phyloP scores from a whole-genome alignment of 2,329 filamentous ascomycete genomes.

The Aulographum hederae region DNA sequence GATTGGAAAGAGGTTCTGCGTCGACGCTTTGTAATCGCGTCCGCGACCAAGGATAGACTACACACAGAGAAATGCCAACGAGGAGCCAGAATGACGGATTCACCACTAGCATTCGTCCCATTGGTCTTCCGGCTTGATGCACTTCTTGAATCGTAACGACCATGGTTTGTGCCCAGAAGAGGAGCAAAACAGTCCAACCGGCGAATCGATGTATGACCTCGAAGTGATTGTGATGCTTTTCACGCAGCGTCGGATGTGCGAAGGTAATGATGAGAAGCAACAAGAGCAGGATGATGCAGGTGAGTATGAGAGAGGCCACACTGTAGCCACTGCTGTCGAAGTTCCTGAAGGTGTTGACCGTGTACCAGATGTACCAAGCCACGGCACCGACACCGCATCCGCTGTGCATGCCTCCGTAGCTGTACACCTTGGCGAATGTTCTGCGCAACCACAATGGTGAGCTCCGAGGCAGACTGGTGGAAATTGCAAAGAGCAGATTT shows the following conservation, averaged over 20 bases:
- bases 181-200: conserved; percentile 47
- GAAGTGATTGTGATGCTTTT: conserved; percentile 47
- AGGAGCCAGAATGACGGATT: conserved; percentile 49
- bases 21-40: conserved; percentile 45
- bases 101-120: conserved; percentile 17
- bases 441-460: conserved; percentile 11
- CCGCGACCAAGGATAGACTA: conserved; percentile 52
- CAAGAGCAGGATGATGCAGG: conserved; percentile 39
- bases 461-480: conserved; percentile 9
- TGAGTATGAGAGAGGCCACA: conserved; percentile 20
- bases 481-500: conserved; percentile 12
- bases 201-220: conserved; percentile 54
- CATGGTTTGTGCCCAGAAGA: conserved; percentile 48
- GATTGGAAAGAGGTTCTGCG: conserved; percentile 46
- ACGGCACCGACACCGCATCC: conserved; percentile 14
- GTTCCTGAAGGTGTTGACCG: too few relatives aligned
- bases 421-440: conserved; percentile 12
- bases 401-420: conserved; percentile 17
- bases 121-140: conserved; percentile 9
- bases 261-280: conserved; percentile 41
- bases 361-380: conserved; percentile 5
- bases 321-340: too few relatives aligned
- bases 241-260: conserved; percentile 45
- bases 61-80: conserved; percentile 38
- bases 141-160: conserved; percentile 30